Base-by-base conservation (phyloP, 179 eudicot genomes). In the Spergularia azorica region DNA sequence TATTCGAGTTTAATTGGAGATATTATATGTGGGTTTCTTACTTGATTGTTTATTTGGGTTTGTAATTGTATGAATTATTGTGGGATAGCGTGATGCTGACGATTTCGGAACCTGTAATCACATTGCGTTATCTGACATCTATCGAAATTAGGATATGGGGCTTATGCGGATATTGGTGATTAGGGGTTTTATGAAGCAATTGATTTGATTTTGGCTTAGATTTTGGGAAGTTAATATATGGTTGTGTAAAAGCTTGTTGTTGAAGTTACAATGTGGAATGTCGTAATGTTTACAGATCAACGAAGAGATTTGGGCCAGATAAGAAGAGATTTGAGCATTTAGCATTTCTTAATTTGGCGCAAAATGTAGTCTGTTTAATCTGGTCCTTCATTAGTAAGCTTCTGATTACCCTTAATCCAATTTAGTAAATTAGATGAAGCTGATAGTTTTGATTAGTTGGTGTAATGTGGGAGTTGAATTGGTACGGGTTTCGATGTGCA, bases 311-410 rank as follows among this genome's bases (percentile, higher is more conserved):
- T 89, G 98, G 98, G 26, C 81, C 88, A 15, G 93, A 93, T 62
- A 86, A 88, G 85, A 80, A 89, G 89, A 90, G 98, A 82, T 95
- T 95, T 76, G 95, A 93, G 80, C 95, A 93, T 74, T 86, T 95
- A 52, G 95, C 97, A 26, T 95, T 93, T 81, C 86, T 95, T 77
- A 95, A 95, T 72, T 81, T 95, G 81, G 97, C 97, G 1, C 98
- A 95, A 71, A 93, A 84, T 89, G 94, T 91, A 5, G 89, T 95
- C 69, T 95, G 98, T 84, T 91, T 93, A 69, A 73, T 86, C 59
- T 95, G 98, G 98, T 95, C 98, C 14, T 91, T 90, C 76, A 72
- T 93, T 51, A 95, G 98, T 95, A 85, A 87, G 97, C 83, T 60
- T 41, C 26, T 66, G 10, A 62, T 62, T 50, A 61, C 15, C 4